Evolutionary conservation across 108 stramenopile species (phyloP), one percentile per base, ranked within the genome.

Genomic region (Nitzschia sp.): DNA sequence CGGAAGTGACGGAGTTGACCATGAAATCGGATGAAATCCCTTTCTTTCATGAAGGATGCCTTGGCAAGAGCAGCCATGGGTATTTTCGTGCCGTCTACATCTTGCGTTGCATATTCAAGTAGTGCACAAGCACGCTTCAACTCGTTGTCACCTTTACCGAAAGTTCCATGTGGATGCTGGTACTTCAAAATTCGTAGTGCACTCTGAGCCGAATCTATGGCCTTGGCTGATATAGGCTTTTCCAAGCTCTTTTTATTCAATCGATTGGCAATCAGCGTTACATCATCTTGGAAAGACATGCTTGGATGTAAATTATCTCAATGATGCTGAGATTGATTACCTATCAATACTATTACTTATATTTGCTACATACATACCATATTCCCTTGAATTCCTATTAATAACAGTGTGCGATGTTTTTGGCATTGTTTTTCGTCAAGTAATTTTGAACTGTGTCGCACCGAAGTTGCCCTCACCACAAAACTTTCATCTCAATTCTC

Each of bases 111-210:
- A 48, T 70, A 75, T 48, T 80, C 80, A 41, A 80, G 43, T 41
- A 80, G 21, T 1, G 75, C 70, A 34, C 63, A 69, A 2, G 80
- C 80, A 7, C 80, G 58, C 37, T 59, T 68, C 17, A 41, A 34
- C 6, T 70, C 67, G 43, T 58, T 69, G 56, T 80, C 80, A 17
- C 43, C 21, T 55, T 58, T 75, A 19, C 80, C 80, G 15, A 80
- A 65, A 17, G 53, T 46, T 6, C 80, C 80, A 24, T 39, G n/a
- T 17, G 65, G 53, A 42, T 58, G 19, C 12, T 71, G 56, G 12
- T 62, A 38, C 17, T 66, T 58, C 19, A 80, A 39, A 7, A 61
- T 43, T 10, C 74, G 80, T 15, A 80, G 51, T 17, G 53, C 60
- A 54, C 50, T 59, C 19, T 60, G 53, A 6, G 69, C 58, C 26